Base-by-base conservation (phyloP, 106 monocot genomes). In the Platanthera guangdongensis region DNA sequence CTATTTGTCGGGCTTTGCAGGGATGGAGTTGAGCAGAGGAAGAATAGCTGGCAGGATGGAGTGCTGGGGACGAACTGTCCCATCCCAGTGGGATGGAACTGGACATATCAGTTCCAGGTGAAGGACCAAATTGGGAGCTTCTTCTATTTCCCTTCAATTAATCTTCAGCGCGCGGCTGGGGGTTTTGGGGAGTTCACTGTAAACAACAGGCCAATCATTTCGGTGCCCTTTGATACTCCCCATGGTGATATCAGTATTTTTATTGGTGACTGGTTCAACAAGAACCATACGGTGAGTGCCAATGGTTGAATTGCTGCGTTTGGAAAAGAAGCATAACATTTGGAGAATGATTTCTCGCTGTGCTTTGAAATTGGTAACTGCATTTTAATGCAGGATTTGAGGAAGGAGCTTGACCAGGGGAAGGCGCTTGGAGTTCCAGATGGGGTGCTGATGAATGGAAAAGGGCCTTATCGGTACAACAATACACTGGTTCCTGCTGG, bases 61-160 rank as follows among this genome's bases (percentile, higher is more conserved):
- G 96, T 97, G 48, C 74, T 86, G 48, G 96, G 96, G n/a, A 97
- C 96, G 12, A 97, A 82, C 69, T 97, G 96, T 89, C 89, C 96
- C 5, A 97, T 97, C 60, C 91, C 96, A 10, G 50, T 91, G 0
- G 93, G 93, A n/a, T 91, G 91, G 90, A 97, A 97, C 74, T 97
- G 90, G 91, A 97, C 96, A 4, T 97, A 93, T 75, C 81, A 91
- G 52, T 97, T 91, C 83, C 96, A 97, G 75, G 93, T 91, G 39
- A 97, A 97, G 89, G 96, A 97, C 78, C 96, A 97, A 76, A 89
- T 97, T 62, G 96, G 96, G n/a, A 93, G 90, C 76, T 93, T 91
- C 81, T 93, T 87, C 79, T 96, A 93, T 71, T 90, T 83, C 68
- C 96, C 96, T 1, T 89, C 96, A 16, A 77, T 84, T 28, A 75